Evolutionary conservation across 768 basidiomycete species (phyloP).

Genomic region (Panaeolus cyanescens): DNA sequence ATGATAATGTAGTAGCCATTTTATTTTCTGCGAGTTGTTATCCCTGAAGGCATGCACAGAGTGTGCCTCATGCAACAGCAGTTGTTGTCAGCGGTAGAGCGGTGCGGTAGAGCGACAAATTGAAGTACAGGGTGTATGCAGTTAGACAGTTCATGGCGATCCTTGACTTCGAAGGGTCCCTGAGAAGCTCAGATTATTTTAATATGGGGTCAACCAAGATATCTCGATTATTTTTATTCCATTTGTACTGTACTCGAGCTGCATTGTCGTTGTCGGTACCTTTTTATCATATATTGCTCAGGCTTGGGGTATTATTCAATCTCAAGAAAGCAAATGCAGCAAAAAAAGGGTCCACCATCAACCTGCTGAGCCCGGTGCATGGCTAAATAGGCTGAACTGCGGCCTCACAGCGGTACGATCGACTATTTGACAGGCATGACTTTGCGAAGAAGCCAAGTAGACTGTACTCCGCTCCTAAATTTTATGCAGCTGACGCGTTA

Average conservation of each 20-base stretch:
- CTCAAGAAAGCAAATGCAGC: background rate
- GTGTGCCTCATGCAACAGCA: background rate
- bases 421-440: background rate
- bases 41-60: background rate
- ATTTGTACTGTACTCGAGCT: background rate
- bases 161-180: background rate
- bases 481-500: background rate
- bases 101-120: background rate
- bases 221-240: constrained; percentile 1
- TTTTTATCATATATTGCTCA: background rate
- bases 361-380: background rate
- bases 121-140: background rate
- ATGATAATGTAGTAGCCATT: background rate
- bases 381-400: background rate
- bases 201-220: background rate
- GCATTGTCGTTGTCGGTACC: background rate
- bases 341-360: background rate
- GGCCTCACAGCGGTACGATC: background rate
- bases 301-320: background rate
- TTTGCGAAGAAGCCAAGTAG: background rate
- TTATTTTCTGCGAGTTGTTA: background rate
- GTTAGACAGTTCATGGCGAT: background rate
- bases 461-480: background rate
- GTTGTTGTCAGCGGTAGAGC: background rate
- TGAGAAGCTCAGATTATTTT: background rate